phyloP scores from a whole-genome alignment of 176 grass and related monocot genomes.

The Carex parvula region DNA sequence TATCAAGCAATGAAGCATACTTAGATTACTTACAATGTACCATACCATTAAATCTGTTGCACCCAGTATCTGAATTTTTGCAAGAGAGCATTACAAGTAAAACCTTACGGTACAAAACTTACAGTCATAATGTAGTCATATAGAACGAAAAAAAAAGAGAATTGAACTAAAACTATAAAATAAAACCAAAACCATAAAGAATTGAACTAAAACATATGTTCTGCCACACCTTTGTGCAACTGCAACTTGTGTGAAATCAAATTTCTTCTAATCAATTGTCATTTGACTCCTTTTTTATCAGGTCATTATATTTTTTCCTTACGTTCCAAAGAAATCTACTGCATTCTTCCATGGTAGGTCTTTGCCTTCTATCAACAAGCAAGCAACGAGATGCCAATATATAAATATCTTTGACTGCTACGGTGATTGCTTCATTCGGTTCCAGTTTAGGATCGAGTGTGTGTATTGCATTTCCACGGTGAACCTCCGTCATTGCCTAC shows the following conservation, averaged over 20 bases:
- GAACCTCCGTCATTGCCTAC: not conserved
- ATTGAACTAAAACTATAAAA: not conserved
- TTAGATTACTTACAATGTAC: not conserved
- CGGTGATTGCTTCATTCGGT: constrained; percentile 3
- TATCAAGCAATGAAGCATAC: not conserved
- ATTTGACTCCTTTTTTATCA: not conserved
- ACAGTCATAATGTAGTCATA: not conserved
- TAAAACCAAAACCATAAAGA: constrained; percentile 5
- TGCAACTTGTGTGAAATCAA: not conserved
- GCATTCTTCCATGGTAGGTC: constrained; percentile 12
- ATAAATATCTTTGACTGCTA: constrained; percentile 4
- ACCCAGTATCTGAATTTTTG: not conserved
- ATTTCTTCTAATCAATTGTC: not conserved
- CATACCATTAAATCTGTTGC: not conserved
- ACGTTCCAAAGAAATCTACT: constrained; percentile 20
- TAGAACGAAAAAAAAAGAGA: not conserved
- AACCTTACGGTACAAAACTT: not conserved
- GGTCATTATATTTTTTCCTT: constrained; percentile 23
- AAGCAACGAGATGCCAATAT: not conserved
- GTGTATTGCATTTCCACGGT: not conserved
- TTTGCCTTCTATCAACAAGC: not conserved
- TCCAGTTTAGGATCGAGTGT: constrained; percentile 18
- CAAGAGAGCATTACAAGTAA: not conserved
- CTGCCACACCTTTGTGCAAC: not conserved
- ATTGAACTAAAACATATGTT: not conserved